Percentiles rank a stretch among this genome's conserved stretches.
Conservation (phyloP, 2,329 filamentous ascomycete species). For the Cordyceps javanica region DNA sequence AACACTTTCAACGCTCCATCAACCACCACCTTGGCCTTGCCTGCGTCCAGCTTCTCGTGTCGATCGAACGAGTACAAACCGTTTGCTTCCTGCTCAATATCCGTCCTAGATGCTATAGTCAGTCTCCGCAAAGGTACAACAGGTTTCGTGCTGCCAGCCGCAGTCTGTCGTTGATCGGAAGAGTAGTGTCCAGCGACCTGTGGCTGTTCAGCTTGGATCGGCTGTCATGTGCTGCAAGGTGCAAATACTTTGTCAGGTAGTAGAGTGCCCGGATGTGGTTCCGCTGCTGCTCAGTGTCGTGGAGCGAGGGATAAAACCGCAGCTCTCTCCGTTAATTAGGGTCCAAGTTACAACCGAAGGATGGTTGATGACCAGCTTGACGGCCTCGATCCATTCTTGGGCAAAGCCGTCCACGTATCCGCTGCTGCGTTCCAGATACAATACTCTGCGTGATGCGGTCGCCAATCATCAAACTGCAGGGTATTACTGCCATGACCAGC, state of each 20-base stretch:
- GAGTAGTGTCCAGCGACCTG: constrained; percentile 51
- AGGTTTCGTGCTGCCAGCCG: constrained; percentile 61
- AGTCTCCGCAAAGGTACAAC: constrained; percentile 61
- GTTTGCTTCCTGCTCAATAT: constrained; percentile 65
- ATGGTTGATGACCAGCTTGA: constrained; percentile 60
- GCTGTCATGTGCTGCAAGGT: not conserved
- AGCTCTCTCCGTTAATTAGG: constrained; percentile 56
- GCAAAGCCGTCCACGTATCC: constrained; percentile 56
- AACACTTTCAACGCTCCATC: constrained; percentile 45
- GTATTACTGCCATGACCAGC: constrained; percentile 29
- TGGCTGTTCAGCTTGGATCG: constrained; percentile 11
- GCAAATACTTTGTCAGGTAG: constrained; percentile 54
- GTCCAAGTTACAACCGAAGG: constrained; percentile 62
- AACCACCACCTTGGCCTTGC: constrained; percentile 51
- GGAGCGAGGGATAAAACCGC: constrained; percentile 58
- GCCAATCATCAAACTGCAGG: constrained; percentile 10
- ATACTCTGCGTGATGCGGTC: constrained; percentile 37
- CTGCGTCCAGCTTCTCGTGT: constrained; percentile 52
- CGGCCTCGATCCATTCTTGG: constrained; percentile 57
- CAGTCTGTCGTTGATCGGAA: constrained; percentile 67
- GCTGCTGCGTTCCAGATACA: constrained; percentile 38
- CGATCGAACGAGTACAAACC: constrained; percentile 59
- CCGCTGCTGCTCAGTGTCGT: constrained; percentile 50
- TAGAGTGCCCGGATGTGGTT: constrained; percentile 60
- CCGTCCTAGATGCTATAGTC: constrained; percentile 29